Conservation (phyloP, 371 early-diverging fungal genomes). For the Polyrhizophydium stewartii region DNA sequence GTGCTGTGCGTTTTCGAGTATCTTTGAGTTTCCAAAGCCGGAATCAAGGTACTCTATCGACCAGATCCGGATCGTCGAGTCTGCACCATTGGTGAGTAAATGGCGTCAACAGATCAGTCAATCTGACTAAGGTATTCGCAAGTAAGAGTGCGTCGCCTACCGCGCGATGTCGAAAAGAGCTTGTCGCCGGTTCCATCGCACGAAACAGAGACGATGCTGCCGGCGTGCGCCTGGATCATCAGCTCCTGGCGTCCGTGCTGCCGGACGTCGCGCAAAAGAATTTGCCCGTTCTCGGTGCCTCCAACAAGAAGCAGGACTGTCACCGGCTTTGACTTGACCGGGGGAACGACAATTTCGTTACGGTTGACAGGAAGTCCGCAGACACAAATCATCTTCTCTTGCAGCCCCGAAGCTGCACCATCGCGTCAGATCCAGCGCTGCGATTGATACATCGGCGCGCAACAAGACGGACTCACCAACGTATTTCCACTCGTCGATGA, state of each 20-base stretch:
- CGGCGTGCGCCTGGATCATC: conserved; percentile 36
- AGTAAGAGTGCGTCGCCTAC: conserved; percentile 8
- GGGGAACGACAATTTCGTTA: background rate
- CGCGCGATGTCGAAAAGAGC: conserved; percentile 18
- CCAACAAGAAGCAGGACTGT: conserved; percentile 8
- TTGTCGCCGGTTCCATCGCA: conserved; percentile 2
- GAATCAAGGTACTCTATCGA: conserved; percentile 7
- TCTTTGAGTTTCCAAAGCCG: background rate
- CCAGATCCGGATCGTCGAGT: conserved; percentile 28
- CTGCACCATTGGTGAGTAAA: conserved; percentile 9
- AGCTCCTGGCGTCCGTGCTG: conserved; percentile 14
- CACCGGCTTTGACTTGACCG: background rate
- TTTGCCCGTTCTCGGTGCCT: conserved; percentile 41
- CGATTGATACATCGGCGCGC: no score
- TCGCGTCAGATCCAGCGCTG: background rate
- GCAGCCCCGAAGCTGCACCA: conserved; percentile 1
- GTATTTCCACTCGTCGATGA: conserved; percentile 26
- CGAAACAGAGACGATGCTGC: conserved; percentile 10
- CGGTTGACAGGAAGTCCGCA: background rate
- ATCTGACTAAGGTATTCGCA: background rate
- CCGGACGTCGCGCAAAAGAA: conserved; percentile 24
- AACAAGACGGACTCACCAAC: background rate
- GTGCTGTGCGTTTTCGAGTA: background rate
- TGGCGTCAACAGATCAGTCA: background rate
- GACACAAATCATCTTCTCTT: conserved; percentile 7